Evolutionary conservation across 169 alveolate species (phyloP).

Genomic region (Eimeria praecox): DNA sequence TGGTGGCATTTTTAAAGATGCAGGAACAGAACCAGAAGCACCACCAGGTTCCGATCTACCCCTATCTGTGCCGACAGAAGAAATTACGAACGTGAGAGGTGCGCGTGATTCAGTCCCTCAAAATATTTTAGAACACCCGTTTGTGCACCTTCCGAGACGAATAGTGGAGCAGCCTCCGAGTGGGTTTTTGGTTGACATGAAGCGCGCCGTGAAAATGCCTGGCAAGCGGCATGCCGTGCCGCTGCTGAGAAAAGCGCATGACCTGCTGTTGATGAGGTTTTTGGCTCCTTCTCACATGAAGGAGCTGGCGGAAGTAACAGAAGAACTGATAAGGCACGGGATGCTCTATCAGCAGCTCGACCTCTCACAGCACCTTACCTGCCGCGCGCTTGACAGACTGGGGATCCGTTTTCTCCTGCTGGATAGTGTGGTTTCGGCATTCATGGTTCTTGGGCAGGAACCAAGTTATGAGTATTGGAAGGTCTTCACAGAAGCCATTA

Average conservation of each 20-base stretch:
- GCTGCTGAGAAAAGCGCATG: neutral
- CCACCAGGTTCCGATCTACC: neutral
- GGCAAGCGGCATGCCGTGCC: neutral
- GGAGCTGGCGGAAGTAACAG: neutral
- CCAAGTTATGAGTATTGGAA: neutral
- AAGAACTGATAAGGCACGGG: neutral
- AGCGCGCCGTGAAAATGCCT: neutral
- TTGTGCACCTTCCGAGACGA: neutral
- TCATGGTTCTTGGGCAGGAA: neutral
- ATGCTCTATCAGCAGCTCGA: neutral
- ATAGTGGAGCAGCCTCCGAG: neutral
- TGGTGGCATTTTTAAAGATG: neutral
- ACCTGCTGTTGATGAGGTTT: neutral
- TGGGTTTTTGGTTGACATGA: neutral
- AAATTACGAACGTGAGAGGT: neutral
- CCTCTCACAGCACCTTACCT: neutral
- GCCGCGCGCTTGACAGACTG: conserved; percentile 4
- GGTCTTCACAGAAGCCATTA: neutral
- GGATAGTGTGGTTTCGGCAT: neutral
- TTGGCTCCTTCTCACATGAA: neutral
- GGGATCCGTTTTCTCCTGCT: conserved; percentile 3
- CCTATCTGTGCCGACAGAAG: too few species aligned
- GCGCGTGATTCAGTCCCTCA: neutral
- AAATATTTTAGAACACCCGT: neutral
- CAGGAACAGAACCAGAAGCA: neutral